Evolutionary conservation across 2,329 filamentous ascomycete species (phyloP), one percentile per base, ranked within the genome.

Genomic region (Rhinocladiella similis): DNA sequence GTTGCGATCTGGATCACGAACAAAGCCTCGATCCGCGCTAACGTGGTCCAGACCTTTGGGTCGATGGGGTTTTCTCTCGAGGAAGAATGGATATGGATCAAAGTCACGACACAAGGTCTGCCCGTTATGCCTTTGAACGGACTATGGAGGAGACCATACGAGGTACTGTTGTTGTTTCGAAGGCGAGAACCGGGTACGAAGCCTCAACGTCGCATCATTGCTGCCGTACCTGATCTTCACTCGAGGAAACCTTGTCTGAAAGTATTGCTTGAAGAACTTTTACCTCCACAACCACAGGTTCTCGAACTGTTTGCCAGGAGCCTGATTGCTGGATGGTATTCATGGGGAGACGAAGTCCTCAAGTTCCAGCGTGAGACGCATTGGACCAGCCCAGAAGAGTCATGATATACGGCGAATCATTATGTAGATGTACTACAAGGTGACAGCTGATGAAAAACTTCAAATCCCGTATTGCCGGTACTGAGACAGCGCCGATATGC

Each of bases 61-160:
- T 64, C 60, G 4, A 78, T 78, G 66, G 78, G 77, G 5, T 72
- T 86, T 3, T 64, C 70, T 2, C 63, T 85, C 6, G 65, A 72
- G 4, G 83, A 87, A 62, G 83, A 87, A 69, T 87, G 84, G 84
- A 65, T 85, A 3, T 87, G 84, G 84, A 67, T 85, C 51, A 87
- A 87, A 67, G 79, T 75, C 1, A 86, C 83, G 0, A 66, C 65
- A 0, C 60, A 71, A 2, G 84, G 84, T 2, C 75, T 80, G 55
- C 76, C 82, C 0, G 75, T 85, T 43, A 76, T 74, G 6, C 69
- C 74, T 3, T 50, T 86, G 12, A 75, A 82, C 36, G 79, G 77
- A 1, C 46, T 78, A 1, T 83, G 81, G 82, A 74, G 83, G 54
- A 83, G 83, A 63, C 84, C 84, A 1, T 87, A 85, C 60, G 84